Base-by-base conservation (phyloP, 2,329 filamentous ascomycete genomes). In the Penicillium digitatum region DNA sequence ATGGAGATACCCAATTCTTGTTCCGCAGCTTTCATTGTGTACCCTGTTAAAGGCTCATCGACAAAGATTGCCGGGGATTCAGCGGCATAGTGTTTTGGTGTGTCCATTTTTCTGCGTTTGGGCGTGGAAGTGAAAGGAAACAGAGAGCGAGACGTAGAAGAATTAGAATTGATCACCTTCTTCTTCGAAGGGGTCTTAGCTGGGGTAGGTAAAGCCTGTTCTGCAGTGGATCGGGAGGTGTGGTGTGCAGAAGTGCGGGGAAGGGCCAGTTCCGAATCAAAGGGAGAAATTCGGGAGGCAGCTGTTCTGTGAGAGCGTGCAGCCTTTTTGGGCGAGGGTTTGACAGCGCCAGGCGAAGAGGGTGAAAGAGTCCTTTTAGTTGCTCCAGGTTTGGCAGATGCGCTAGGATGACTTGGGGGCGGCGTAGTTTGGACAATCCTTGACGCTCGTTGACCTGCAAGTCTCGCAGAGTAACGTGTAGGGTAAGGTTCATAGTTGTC, bases 141-240 rank as follows among this genome's bases (percentile, higher is more conserved):
- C 27, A 84, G 70, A 27, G 79, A 74, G 56, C 83, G 80, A 27
- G 82, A 78, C 34, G 81, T 78, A 5, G 75, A 68, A 47, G 76
- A 72, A 48, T 80, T 65, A 54, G 78, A 73, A 14, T 70, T 65
- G 22, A 77, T 65, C 3, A 73, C 66, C 60, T 81, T 81, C 72
- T 84, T 85, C 64, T 76, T 76, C 10, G 62, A 63, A 24, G 83
- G 84, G 10, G 83, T 86, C 70, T 86, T 86, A 40, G 79, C 78
- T 18, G 84, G 84, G 22, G 84, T 86, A 3, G 82, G 83, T 16
- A 86, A 75, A 76, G 84, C 81, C 47, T 71, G 74, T 48, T 66
- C 66, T 47, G 49, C 54, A 31, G 58, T 53, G 20, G 53, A 32
- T 37, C 57, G 62, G 31, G 62, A 61, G n/a, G 54, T 48, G 38